Evolutionary conservation across 1,139 yeast genomes (phyloP).

Genomic region (Nakaseomyces glabratus): DNA sequence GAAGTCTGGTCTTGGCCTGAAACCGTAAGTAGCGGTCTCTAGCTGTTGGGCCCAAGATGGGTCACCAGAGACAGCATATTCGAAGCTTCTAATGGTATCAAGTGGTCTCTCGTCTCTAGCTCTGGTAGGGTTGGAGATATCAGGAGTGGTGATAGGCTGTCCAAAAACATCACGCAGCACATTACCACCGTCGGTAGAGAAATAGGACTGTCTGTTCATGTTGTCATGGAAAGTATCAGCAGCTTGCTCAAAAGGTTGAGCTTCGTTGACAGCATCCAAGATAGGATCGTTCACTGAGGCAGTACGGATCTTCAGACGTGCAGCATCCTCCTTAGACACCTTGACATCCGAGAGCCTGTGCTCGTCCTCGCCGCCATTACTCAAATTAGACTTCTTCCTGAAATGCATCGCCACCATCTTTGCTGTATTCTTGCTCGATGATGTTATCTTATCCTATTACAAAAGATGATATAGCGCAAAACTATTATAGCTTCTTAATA

Average conservation of each 20-base stretch:
- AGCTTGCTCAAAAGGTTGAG: slow-evolving; percentile 92
- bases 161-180: slow-evolving; percentile 73
- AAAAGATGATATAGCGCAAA: too few species aligned
- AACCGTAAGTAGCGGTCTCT: slow-evolving; percentile 70
- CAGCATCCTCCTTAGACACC: slow-evolving; percentile 37
- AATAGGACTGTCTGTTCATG: slow-evolving; percentile 27
- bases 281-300: slow-evolving; percentile 79
- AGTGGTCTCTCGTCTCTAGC: slow-evolving; percentile 90
- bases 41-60: slow-evolving; percentile 64
- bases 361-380: slow-evolving; percentile 13
- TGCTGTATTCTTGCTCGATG: not conserved
- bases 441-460: too few species aligned
- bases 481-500: too few species aligned
- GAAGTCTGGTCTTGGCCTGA: slow-evolving; percentile 60
- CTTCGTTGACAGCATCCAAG: slow-evolving; percentile 83
- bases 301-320: slow-evolving; percentile 45
- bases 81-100: slow-evolving; percentile 89
- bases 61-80: slow-evolving; percentile 89
- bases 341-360: slow-evolving; percentile 21
- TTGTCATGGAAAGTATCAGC: slow-evolving; percentile 29
- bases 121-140: slow-evolving; percentile 87
- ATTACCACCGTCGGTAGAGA: slow-evolving; percentile 25
- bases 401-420: slow-evolving; percentile 17
- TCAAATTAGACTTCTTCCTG: slow-evolving; percentile 23
- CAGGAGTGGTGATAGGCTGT: slow-evolving; percentile 61